Evolutionary conservation across 2,329 filamentous ascomycete genomes (phyloP), one percentile per base, ranked within the genome.

Genomic region (Fonsecaea multimorphosa): DNA sequence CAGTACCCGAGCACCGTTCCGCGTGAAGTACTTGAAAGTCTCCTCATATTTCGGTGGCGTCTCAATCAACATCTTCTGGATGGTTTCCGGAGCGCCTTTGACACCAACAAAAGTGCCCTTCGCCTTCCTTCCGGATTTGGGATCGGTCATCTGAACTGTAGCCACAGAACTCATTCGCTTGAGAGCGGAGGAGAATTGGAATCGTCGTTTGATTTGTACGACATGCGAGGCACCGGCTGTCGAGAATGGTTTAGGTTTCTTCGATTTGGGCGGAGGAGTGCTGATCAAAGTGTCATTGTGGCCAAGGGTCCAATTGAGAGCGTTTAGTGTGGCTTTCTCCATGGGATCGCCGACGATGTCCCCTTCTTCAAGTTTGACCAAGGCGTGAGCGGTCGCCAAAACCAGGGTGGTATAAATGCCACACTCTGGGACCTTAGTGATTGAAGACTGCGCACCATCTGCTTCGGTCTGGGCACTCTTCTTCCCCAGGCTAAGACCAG

Each of bases 301-400:
- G 55, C 93, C 93, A n/a, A 99, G 85, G 63, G 86, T 89, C 95
- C 95, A 99, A 61, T 94, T 93, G 11, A 99, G 88, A 63, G 94
- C 93, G 56, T 85, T 83, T 31, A 99, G 83, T 1, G 95, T 98
- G 52, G 95, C 95, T 80, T 98, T 98, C 76, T 99, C 95, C 95
- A 99, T 99, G 1, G 95, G 95, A 75, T 99, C 95, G 74, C 95
- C 95, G 52, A 99, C 95, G 72, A 98, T 90, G 12, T 99, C 95
- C 22, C 95, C 95, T 77, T 99, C 95, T 71, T 99, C 95, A 16
- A 99, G 85, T 76, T 94, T 97, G 57, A 99, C 96, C 31, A 99
- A 84, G 49, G 95, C 95, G 76, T 99, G 95, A 1, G 95, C 95
- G 12, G 93, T 96, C 49, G 95, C 94, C 61, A 99, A 87, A 60